A percentile compares a stretch with the other conserved stretches of the same genome.
These are phyloP conservation scores for Candida golubevii DNA, from an alignment of 805 yeast species.

Conservation along the genomic window DNA sequence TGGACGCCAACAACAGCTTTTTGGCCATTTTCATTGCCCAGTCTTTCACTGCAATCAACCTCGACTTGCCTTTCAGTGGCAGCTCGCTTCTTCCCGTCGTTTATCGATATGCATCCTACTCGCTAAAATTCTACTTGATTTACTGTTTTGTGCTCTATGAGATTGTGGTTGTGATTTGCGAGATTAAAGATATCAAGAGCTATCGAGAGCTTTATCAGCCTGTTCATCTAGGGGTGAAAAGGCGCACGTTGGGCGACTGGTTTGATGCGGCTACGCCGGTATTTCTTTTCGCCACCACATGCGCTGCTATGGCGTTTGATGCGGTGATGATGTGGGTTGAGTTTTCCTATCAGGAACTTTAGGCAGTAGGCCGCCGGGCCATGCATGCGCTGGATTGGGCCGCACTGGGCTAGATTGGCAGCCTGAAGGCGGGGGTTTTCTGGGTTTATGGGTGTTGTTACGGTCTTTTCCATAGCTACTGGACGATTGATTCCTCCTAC, in stretches of 20 bases:
- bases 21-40: constrained; percentile 34
- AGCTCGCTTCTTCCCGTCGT: constrained; percentile 6
- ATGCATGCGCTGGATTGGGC: too few species aligned
- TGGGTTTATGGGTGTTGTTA: too few species aligned
- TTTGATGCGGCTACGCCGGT: background rate
- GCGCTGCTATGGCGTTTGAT: constrained; percentile 4
- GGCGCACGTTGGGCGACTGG: background rate
- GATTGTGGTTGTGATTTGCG: constrained; percentile 14
- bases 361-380: background rate
- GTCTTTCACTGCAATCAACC: constrained; percentile 28
- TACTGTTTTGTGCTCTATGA: constrained; percentile 32
- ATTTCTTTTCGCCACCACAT: background rate
- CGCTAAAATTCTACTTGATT: constrained; percentile 32
- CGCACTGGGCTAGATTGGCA: too few species aligned
- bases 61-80: constrained; percentile 17
- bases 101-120: constrained; percentile 21
- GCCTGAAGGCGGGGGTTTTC: too few species aligned
- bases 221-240: constrained; percentile 6
- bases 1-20: constrained; percentile 30
- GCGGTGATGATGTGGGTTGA: constrained; percentile 6
- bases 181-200: constrained; percentile 6
- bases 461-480: too few species aligned
- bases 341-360: constrained; percentile 2
- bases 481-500: too few species aligned
- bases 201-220: constrained; percentile 15